Conservation (phyloP, 2,329 filamentous ascomycete species). For the Grosmannia clavigera region DNA sequence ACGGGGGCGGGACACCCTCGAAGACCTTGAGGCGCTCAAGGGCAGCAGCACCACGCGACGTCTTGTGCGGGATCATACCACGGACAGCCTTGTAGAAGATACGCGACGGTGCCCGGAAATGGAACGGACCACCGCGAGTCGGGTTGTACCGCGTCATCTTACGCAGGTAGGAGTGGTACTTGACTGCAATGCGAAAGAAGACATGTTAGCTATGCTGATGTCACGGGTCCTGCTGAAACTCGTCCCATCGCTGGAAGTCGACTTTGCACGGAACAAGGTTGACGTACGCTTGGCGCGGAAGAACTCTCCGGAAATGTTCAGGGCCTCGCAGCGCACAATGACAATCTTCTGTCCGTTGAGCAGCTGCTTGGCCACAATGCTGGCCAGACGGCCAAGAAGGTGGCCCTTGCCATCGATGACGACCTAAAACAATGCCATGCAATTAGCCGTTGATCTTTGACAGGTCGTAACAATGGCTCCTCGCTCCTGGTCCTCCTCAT, state of each 20-base stretch:
- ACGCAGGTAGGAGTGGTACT: conserved; percentile 99
- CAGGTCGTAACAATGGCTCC: neutral
- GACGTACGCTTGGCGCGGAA: conserved; percentile 99
- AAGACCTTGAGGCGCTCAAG: conserved; percentile 99
- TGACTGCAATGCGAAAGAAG: conserved; percentile 54
- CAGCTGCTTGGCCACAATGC: conserved; percentile 97
- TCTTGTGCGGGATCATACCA: conserved; percentile 99
- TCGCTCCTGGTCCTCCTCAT: neutral
- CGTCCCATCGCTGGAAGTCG: no score
- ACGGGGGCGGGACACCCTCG: conserved; percentile 96
- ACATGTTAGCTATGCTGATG: neutral
- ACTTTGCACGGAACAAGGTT: conserved; percentile 10
- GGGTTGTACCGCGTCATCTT: conserved; percentile 99
- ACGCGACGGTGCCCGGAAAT: conserved; percentile 97
- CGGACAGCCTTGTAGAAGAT: conserved; percentile 99
- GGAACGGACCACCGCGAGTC: conserved; percentile 98
- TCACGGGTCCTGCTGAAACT: neutral
- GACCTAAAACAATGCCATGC: conserved; percentile 45
- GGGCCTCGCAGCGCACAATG: conserved; percentile 93
- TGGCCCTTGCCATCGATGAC: conserved; percentile 99
- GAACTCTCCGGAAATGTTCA: conserved; percentile 99
- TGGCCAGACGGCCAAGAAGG: conserved; percentile 96
- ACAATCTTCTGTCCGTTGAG: conserved; percentile 99
- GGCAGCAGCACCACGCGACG: conserved; percentile 88
- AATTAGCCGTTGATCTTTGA: conserved; percentile 3